These are phyloP conservation scores for Microdochium nivale DNA, from an alignment of 2,329 filamentous ascomycete species.

Conservation along the genomic window DNA sequence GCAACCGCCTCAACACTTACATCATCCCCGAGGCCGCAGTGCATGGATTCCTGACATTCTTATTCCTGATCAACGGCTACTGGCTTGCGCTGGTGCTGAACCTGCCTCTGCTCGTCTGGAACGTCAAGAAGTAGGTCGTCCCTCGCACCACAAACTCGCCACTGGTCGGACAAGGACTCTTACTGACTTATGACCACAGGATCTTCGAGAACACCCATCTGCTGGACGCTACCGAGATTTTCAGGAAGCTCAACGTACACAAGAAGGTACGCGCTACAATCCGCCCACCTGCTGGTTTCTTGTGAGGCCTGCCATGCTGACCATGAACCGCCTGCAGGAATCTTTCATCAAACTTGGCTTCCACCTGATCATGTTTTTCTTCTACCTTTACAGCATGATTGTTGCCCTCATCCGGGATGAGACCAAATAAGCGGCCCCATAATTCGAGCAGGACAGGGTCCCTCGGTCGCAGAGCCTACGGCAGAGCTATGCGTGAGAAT, in stretches of 20 bases:
- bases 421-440: constrained; percentile 52
- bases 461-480: neutral
- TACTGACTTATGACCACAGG: constrained; percentile 42
- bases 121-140: constrained; percentile 84
- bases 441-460: constrained; percentile 6
- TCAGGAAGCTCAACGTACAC: constrained; percentile 96
- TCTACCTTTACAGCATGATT: constrained; percentile 99
- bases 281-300: neutral
- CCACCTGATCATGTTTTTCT: constrained; percentile 99
- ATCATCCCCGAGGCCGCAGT: constrained; percentile 98
- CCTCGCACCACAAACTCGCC: neutral
- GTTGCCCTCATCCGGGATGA: constrained; percentile 96
- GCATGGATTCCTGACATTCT: constrained; percentile 87
- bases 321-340: constrained; percentile 51
- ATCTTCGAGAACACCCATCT: constrained; percentile 97
- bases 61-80: constrained; percentile 98
- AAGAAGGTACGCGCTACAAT: constrained; percentile 65
- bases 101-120: constrained; percentile 84
- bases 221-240: constrained; percentile 96
- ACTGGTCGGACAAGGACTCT: constrained; percentile 1
- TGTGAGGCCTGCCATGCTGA: neutral
- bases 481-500: neutral
- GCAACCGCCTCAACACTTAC: constrained; percentile 99
- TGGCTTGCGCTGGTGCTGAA: constrained; percentile 92
- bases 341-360: constrained; percentile 99